A percentile compares a stretch with the other conserved stretches of the same genome.
Conservation (phyloP, 345 rosid species). For the Pugionium dolabratum region DNA sequence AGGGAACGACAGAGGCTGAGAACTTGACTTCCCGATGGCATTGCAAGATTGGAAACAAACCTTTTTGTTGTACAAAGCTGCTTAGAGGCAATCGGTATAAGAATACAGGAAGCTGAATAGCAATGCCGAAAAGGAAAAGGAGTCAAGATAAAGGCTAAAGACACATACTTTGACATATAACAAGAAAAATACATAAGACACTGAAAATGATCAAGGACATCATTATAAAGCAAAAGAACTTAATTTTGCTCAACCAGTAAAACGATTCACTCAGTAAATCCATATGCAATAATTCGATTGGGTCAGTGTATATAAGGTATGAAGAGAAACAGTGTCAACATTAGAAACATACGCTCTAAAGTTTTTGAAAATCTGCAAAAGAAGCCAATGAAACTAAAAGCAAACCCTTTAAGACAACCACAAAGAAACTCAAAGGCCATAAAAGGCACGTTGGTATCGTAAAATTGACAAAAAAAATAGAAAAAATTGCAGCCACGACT, state of each 20-base stretch:
- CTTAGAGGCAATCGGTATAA: neutral
- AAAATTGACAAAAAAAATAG: neutral
- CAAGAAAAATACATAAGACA: neutral
- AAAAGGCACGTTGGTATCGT: neutral
- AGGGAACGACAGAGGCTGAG: slow-evolving; percentile 63
- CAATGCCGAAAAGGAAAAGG: neutral
- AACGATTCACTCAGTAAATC: too few species aligned
- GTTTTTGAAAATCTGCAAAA: neutral
- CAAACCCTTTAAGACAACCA: neutral
- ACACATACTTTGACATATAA: slow-evolving; percentile 8
- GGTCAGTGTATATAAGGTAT: too few species aligned
- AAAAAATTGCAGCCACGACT: neutral
- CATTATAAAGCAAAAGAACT: too few species aligned
- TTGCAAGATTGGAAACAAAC: slow-evolving; percentile 12
- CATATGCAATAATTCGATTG: too few species aligned
- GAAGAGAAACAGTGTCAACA: too few species aligned
- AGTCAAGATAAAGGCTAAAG: slow-evolving; percentile 13
- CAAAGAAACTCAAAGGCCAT: neutral
- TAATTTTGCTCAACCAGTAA: too few species aligned
- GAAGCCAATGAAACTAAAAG: neutral
- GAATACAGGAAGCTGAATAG: slow-evolving; percentile 2
- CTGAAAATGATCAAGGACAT: slow-evolving; percentile 11
- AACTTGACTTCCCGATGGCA: slow-evolving; percentile 47
- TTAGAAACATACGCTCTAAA: too few species aligned
- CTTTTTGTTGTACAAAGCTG: slow-evolving; percentile 9